Base-by-base conservation (phyloP, 2,329 filamentous ascomycete species). In the Neonectria magnoliae region DNA sequence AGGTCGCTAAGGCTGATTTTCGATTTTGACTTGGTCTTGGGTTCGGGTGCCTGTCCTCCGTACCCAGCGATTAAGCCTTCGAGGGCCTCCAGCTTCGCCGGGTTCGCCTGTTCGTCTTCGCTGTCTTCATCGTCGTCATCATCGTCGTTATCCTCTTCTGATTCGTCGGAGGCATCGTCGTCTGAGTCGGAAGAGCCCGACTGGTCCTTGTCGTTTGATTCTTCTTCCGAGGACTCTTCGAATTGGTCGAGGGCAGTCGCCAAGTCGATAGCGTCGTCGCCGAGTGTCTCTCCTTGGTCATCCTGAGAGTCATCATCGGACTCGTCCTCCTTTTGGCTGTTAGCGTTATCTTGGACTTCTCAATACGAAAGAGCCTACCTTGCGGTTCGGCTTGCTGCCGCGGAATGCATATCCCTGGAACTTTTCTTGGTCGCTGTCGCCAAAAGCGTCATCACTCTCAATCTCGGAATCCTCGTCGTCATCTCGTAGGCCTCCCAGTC, bases 341-440 rank as follows among this genome's bases (percentile, higher is more conserved):
- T 53, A 74, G 66, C 13, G 54, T 48, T 9, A 6, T 11, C 38
- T 13, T 11, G 29, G n/a, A 4, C 14, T 20, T 18, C 25, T 33
- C 9, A 11, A 6, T 18, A n/a, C 18, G 10, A 6, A 31, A 44
- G 22, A 16, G 56, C 69, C 48, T 57, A 79, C 73, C 64, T 77
- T 75, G 54, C 77, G 76, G 58, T 77, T 79, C 2, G 78, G 68
- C 53, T 79, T 80, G 72, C 81, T 84, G 11, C 85, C 85, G 1
- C 84, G 73, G 65, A 89, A 89, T 0, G 83, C 74, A 73, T 91
- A 97, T 11, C 89, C 92, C 68, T 93, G 89, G 69, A 97, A 97
- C 67, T 86, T 87, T 76, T 97, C 94, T 74, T 96, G 90, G 74
- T 97, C 94, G 73, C 93, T 96, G 69, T 93, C 90, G 4, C 93